Percentiles rank a stretch among this genome's conserved stretches.
phyloP scores from a whole-genome alignment of 768 basidiomycete genomes.

The Symmetrospora coprosmae region DNA sequence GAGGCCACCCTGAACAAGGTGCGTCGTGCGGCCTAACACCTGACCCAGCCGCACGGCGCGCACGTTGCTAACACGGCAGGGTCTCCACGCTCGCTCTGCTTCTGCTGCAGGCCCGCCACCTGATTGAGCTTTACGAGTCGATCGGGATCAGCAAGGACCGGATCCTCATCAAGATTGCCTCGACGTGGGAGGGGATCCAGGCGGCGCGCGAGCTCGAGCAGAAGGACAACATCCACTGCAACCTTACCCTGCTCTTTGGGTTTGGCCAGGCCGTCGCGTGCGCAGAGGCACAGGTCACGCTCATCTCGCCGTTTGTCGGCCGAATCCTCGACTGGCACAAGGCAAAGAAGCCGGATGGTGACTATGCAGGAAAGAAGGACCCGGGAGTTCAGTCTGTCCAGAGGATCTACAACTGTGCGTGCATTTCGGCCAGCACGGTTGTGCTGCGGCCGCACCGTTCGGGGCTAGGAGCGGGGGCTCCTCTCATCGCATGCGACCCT shows the following conservation, averaged over 20 bases:
- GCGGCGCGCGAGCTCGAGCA: conserved; percentile 89
- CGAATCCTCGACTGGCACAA: conserved; percentile 98
- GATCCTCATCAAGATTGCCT: conserved; percentile 96
- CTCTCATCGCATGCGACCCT: background rate
- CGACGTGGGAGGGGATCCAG: conserved; percentile 99
- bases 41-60: background rate
- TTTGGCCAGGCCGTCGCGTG: conserved; percentile 98
- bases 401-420: conserved; percentile 82
- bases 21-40: conserved; percentile 22
- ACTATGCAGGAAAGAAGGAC: conserved; percentile 79
- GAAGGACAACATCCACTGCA: conserved; percentile 91
- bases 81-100: background rate
- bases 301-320: conserved; percentile 96
- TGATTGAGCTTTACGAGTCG: conserved; percentile 90
- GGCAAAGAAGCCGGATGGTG: conserved; percentile 62
- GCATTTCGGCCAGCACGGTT: background rate
- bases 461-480: background rate
- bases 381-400: conserved; percentile 91
- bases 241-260: conserved; percentile 95
- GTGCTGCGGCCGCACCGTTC: background rate
- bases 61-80: background rate
- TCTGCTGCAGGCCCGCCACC: conserved; percentile 41
- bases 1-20: conserved; percentile 79
- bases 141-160: conserved; percentile 85
- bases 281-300: conserved; percentile 92